Evolutionary conservation across 1,284 basidiomycete species (phyloP).

Genomic region (Coniferiporia sulphurascens): DNA sequence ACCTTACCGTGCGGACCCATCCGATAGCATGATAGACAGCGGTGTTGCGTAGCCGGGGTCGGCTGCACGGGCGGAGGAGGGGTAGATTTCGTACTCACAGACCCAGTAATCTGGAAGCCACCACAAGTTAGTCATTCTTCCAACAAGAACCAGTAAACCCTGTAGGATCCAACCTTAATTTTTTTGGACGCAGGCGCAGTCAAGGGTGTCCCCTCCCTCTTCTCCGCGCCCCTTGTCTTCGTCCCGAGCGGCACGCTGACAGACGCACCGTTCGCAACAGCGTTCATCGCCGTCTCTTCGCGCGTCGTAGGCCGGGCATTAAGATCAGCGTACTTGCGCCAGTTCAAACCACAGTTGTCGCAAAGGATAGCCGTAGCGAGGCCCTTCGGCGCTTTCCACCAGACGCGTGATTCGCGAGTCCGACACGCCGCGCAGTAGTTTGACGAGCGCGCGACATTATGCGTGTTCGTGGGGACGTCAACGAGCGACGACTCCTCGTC

Average conservation of each 20-base stretch:
- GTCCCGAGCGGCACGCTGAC: constrained; percentile 31
- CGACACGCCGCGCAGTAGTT: constrained; percentile 72
- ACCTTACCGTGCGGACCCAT: constrained; percentile 72
- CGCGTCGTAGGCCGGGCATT: constrained; percentile 60
- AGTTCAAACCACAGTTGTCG: constrained; percentile 74
- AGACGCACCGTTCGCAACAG: background rate
- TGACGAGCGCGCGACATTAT: constrained; percentile 26
- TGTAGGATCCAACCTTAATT: constrained; percentile 46
- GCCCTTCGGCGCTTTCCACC: constrained; percentile 86
- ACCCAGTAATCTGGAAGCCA: constrained; percentile 42
- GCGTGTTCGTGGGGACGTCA: constrained; percentile 44
- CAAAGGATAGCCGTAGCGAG: constrained; percentile 70
- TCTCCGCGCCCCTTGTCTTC: constrained; percentile 50
- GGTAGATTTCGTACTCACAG: constrained; percentile 44
- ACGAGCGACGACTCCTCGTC: constrained; percentile 71
- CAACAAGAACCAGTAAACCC: background rate
- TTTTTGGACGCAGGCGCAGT: constrained; percentile 58
- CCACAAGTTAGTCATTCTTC: background rate
- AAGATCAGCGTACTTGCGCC: constrained; percentile 86
- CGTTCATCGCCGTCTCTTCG: constrained; percentile 46
- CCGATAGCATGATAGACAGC: constrained; percentile 73
- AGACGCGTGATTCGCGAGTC: constrained; percentile 65
- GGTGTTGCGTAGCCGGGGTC: constrained; percentile 51
- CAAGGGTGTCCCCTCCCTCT: constrained; percentile 77
- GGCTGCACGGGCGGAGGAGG: constrained; percentile 50